Evolutionary conservation across 768 basidiomycete genomes (phyloP).

Genomic region (Phallus indusiatus): DNA sequence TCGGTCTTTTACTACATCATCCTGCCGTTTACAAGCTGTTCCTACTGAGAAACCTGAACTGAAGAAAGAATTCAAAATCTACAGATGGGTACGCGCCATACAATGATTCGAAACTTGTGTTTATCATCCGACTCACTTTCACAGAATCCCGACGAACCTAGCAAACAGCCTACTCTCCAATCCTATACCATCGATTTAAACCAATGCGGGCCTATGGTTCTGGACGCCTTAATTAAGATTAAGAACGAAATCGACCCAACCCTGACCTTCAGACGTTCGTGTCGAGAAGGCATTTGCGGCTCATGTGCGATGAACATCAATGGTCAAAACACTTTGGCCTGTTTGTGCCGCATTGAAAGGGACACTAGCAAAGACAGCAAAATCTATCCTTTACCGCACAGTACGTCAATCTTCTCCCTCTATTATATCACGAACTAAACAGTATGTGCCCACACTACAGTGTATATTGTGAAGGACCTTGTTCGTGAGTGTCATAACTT

Average conservation of each 20-base stretch:
- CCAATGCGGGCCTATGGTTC: conserved; percentile 93
- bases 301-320: conserved; percentile 99
- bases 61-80: conserved; percentile 96
- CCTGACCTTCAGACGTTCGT: conserved; percentile 89
- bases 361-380: conserved; percentile 62
- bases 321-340: conserved; percentile 96
- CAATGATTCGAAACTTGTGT: not conserved
- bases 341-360: conserved; percentile 91
- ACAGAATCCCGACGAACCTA: conserved; percentile 91
- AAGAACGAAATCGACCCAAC: conserved; percentile 98
- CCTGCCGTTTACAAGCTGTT: conserved; percentile 23
- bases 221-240: conserved; percentile 95
- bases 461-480: conserved; percentile 99
- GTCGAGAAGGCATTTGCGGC: conserved; percentile 94
- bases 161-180: conserved; percentile 84
- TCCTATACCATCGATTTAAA: conserved; percentile 87
- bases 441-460: conserved; percentile 28
- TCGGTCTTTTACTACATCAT: conserved; percentile 7
- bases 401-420: conserved; percentile 37
- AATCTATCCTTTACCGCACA: conserved; percentile 96
- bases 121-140: not conserved
- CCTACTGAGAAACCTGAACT: conserved; percentile 58
- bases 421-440: not conserved
- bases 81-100: conserved; percentile 75
- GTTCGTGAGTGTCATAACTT: conserved; percentile 47